phyloP scores from a whole-genome alignment of 2,329 filamentous ascomycete species.

The Aureobasidium sp. region DNA sequence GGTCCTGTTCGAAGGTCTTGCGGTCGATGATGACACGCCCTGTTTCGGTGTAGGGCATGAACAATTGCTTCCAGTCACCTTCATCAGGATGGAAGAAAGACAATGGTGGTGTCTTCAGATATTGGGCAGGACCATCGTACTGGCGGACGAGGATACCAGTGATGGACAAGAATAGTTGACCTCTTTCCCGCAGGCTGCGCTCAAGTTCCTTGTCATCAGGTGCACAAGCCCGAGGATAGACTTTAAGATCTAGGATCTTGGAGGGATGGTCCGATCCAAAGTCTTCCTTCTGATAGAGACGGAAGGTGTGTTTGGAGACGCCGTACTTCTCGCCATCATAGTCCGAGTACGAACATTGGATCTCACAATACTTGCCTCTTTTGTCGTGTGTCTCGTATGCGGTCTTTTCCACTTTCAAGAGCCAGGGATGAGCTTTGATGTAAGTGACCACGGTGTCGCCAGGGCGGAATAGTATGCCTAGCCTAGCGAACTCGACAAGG shows the following conservation, averaged over 20 bases:
- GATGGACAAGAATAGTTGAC: neutral
- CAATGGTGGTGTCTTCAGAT: neutral
- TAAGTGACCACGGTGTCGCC: neutral
- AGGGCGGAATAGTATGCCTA: neutral
- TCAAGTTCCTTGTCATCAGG: neutral
- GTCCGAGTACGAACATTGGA: neutral
- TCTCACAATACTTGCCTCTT: neutral
- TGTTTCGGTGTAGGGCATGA: neutral
- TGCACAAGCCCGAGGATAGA: neutral
- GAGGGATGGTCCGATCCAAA: slow-evolving; percentile 1
- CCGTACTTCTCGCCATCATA: neutral
- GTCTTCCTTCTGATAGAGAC: neutral
- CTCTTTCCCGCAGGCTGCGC: neutral
- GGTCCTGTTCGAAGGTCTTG: slow-evolving; percentile 1
- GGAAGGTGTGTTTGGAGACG: neutral
- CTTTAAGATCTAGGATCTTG: neutral
- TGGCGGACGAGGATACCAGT: neutral
- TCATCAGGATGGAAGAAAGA: neutral
- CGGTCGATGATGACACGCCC: neutral
- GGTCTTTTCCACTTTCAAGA: neutral
- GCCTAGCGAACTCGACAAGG: neutral
- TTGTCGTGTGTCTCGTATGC: neutral
- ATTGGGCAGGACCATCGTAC: neutral
- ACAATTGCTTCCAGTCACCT: neutral
- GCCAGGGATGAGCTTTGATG: neutral